Evolutionary conservation across 2,329 filamentous ascomycete species (phyloP).

Genomic region (Venturia asperata): DNA sequence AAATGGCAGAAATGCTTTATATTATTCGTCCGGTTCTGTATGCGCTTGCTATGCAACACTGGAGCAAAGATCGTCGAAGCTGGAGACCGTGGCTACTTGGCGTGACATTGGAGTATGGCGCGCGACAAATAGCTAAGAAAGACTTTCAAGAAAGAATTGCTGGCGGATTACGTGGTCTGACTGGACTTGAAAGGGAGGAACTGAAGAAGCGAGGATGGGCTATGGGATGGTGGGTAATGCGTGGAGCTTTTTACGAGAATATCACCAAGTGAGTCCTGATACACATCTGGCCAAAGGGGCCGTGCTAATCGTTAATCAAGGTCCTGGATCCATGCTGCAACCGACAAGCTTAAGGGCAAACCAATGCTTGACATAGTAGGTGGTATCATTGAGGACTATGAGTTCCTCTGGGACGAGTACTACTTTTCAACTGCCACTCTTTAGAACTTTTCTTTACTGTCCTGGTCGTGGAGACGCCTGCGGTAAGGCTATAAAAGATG

Average conservation of each 20-base stretch:
- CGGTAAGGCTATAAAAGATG: background rate
- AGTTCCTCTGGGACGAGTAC: constrained; percentile 97
- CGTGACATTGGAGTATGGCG: constrained; percentile 75
- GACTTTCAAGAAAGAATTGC: constrained; percentile 57
- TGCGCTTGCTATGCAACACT: constrained; percentile 71
- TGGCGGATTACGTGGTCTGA: constrained; percentile 67
- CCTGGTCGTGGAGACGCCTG: background rate
- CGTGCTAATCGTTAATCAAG: constrained; percentile 31
- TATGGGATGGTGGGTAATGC: constrained; percentile 93
- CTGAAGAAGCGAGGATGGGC: constrained; percentile 81
- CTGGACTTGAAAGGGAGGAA: constrained; percentile 82
- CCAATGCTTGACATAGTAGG: constrained; percentile 74
- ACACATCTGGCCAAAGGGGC: background rate
- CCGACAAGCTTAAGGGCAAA: constrained; percentile 62
- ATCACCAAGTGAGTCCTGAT: constrained; percentile 55
- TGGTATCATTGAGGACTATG: constrained; percentile 88
- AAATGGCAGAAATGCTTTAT: constrained; percentile 82
- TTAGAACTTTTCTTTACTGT: constrained; percentile 25
- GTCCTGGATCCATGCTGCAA: constrained; percentile 59
- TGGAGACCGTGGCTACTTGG: constrained; percentile 93
- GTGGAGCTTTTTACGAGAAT: constrained; percentile 94
- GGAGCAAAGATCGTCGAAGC: constrained; percentile 62
- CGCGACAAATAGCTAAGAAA: constrained; percentile 71
- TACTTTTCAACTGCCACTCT: constrained; percentile 69
- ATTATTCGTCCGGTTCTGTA: constrained; percentile 85